Evolutionary conservation across 2,329 filamentous ascomycete genomes (phyloP), one percentile per base, ranked within the genome.

Genomic region (Aureobasidium sp.): DNA sequence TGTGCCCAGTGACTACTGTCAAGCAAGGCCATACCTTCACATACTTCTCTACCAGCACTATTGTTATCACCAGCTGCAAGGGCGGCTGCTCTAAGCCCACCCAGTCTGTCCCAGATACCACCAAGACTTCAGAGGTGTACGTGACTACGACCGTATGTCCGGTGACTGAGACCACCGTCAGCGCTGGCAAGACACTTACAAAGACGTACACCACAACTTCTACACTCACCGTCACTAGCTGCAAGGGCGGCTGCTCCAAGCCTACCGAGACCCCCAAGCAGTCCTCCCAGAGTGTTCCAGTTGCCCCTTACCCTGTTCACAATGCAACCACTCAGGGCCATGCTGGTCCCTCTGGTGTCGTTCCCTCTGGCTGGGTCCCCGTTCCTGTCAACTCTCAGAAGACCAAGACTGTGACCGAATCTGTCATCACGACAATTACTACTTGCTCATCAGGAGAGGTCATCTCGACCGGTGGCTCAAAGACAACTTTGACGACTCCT

Each of bases 1-100:
- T 65, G 66, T 68, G 68, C 64, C 67, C 68, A 2, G 60, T 63
- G 41, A 62, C 67, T 36, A 71, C 69, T 37, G 62, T 63, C 36
- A 51, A 70, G 63, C 62, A 66, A 29, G 52, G 65, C 47, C 64
- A 62, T 60, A 66, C 66, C 61, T 56, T 67, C 48, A 69, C 69
- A 3, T 45, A 44, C 27, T 47, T 41, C n/a, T 37, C 27, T 2
- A 57, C 56, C 1, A 59, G 42, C 44, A 65, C 64, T 25, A 22
- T 61, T n/a, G 39, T 49, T 20, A 22, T 52, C 6, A 61, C 59
- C 5, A 51, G 44, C 15, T 48, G 55, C 55, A 45, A 58, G 27
- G 57, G 42, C 3, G 44, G 42, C 4, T 48, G 57, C 25, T 12
- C 11, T 14, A 48, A 48, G 42, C 55, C 55, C 37, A 49, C 56